phyloP scores from a whole-genome alignment of 2,329 filamentous ascomycete species.

The Aspergillus aculeatus region DNA sequence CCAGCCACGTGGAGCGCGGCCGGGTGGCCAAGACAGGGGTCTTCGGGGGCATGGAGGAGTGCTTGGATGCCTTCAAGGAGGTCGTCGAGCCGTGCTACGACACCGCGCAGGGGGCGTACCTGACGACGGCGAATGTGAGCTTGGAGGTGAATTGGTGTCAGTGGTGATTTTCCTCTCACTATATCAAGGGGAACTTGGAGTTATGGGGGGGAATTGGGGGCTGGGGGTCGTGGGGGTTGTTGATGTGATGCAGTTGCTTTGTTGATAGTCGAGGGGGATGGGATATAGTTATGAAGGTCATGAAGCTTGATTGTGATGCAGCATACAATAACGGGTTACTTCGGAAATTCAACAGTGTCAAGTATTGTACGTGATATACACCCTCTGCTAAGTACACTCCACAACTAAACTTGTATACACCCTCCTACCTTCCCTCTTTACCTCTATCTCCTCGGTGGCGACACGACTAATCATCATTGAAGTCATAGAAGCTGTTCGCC shows the following conservation, averaged over 20 bases:
- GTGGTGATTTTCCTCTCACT: not conserved
- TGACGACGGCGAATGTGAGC: not conserved
- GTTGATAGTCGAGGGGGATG: no score
- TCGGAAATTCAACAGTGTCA: no score
- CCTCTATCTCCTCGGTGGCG: no score
- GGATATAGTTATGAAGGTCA: not conserved
- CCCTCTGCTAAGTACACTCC: no score
- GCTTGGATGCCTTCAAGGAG: constrained; percentile 1
- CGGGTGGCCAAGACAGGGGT: not conserved
- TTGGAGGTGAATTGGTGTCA: constrained; percentile 1
- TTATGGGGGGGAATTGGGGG: no score
- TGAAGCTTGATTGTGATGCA: not conserved
- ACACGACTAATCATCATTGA: constrained; percentile 13
- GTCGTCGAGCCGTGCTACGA: constrained; percentile 1
- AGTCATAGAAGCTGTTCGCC: constrained; percentile 28
- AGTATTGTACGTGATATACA: no score
- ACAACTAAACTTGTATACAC: no score
- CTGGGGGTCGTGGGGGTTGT: not conserved
- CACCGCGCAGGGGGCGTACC: not conserved
- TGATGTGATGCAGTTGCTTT: no score
- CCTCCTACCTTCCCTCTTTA: no score
- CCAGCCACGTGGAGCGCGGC: not conserved
- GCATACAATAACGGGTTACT: no score
- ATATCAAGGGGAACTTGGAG: not conserved
- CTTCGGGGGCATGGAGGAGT: not conserved